A percentile compares a stretch with the other conserved stretches of the same genome.
Evolutionary conservation across 306 rosid species (phyloP).

Genomic region (Rosa chinensis): DNA sequence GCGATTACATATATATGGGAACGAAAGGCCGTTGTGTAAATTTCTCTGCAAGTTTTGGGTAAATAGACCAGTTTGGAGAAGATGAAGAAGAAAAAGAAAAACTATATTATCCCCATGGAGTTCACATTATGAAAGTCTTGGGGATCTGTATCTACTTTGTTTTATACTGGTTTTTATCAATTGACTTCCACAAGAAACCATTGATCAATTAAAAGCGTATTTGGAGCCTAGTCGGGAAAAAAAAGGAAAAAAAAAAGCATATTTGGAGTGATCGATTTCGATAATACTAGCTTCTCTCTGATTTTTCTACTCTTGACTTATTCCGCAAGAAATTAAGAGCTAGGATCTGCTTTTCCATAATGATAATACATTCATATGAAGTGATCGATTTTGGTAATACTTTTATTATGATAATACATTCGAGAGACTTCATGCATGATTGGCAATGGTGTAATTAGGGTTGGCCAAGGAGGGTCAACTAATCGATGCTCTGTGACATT

Average conservation of each 20-base stretch:
- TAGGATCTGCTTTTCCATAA: background rate
- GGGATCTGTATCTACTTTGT: background rate
- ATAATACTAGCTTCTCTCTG: background rate
- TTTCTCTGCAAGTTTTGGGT: slow-evolving; percentile 1
- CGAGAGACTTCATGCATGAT: too few species aligned
- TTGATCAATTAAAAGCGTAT: too few species aligned
- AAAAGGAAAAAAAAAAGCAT: too few species aligned
- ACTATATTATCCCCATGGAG: background rate
- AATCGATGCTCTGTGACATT: too few species aligned
- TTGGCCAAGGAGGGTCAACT: too few species aligned
- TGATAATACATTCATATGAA: background rate
- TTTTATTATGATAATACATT: background rate
- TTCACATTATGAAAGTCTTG: background rate
- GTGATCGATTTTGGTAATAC: background rate
- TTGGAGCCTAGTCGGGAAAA: too few species aligned
- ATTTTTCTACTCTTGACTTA: background rate
- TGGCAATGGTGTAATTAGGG: too few species aligned
- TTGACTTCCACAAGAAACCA: background rate
- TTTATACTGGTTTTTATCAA: background rate
- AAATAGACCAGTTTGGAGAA: background rate
- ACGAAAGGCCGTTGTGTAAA: background rate
- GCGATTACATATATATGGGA: background rate
- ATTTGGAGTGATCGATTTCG: background rate
- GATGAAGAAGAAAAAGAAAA: background rate
- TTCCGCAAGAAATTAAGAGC: background rate